These are phyloP conservation scores for Wickerhamiella bombiphila DNA, from an alignment of 805 yeast genomes.

Conservation along the genomic window DNA sequence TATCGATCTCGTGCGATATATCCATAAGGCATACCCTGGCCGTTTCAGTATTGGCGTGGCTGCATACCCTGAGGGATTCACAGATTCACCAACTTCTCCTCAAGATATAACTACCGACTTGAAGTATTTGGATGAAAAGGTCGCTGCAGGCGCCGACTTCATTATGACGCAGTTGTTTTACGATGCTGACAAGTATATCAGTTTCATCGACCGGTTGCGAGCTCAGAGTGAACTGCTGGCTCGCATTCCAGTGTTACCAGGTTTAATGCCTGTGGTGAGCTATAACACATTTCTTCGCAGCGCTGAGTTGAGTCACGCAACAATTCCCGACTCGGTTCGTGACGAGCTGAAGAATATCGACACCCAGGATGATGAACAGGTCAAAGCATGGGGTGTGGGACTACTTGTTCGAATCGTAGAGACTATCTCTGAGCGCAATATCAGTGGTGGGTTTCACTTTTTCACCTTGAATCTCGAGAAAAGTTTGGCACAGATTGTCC, in stretches of 20 bases:
- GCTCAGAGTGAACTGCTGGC: conserved; percentile 45
- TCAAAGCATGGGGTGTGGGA: conserved; percentile 72
- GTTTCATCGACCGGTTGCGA: conserved; percentile 63
- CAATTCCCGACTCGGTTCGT: conserved; percentile 59
- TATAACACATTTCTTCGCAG: conserved; percentile 84
- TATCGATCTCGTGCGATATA: conserved; percentile 72
- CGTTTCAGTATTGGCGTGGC: conserved; percentile 93
- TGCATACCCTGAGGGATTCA: conserved; percentile 96
- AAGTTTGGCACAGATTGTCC: conserved; percentile 73
- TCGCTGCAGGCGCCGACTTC: conserved; percentile 90
- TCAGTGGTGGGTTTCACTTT: conserved; percentile 77
- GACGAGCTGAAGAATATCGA: conserved; percentile 46
- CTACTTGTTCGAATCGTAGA: conserved; percentile 69
- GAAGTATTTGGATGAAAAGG: conserved; percentile 67
- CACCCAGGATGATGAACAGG: conserved; percentile 83
- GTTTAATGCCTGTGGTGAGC: conserved; percentile 94
- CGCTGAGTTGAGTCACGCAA: conserved; percentile 81
- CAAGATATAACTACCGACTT: conserved; percentile 60
- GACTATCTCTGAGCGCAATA: conserved; percentile 41
- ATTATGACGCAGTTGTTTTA: conserved; percentile 83
- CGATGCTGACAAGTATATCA: conserved; percentile 63
- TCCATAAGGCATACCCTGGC: conserved; percentile 50
- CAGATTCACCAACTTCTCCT: conserved; percentile 60
- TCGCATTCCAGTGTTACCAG: conserved; percentile 81
- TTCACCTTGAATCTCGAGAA: conserved; percentile 87